Evolutionary conservation across 805 yeast genomes (phyloP).

Genomic region (Candida parachauliodes): DNA sequence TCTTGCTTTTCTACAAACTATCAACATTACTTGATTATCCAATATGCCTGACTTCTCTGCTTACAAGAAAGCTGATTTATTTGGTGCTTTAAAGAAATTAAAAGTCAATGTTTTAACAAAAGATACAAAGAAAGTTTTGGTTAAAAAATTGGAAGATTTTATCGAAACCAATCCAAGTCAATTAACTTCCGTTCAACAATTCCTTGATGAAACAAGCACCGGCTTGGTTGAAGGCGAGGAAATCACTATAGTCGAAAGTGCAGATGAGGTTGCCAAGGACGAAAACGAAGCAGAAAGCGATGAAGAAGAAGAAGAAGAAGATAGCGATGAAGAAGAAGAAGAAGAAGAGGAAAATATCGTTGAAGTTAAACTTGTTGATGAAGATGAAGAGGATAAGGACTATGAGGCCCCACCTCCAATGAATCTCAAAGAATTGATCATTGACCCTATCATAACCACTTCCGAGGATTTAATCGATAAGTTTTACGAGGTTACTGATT

Average conservation of each 20-base stretch:
- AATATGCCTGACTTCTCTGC: slow-evolving; percentile 32
- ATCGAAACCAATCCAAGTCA: slow-evolving; percentile 23
- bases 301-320: slow-evolving; percentile 22
- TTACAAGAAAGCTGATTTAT: slow-evolving; percentile 40
- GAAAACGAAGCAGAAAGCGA: slow-evolving; percentile 26
- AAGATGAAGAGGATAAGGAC: slow-evolving; percentile 33
- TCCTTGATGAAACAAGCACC: slow-evolving; percentile 18
- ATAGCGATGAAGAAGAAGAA: slow-evolving; percentile 22
- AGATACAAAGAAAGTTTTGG: slow-evolving; percentile 40
- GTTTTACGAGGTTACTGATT: slow-evolving; percentile 30
- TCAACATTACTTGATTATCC: too few species aligned
- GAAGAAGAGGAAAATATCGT: slow-evolving; percentile 35
- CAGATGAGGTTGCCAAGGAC: slow-evolving; percentile 23
- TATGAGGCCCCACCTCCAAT: slow-evolving; percentile 38
- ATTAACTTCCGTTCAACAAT: slow-evolving; percentile 14
- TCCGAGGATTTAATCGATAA: slow-evolving; percentile 23
- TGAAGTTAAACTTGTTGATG: slow-evolving; percentile 28
- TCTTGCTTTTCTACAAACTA: slow-evolving; percentile 3
- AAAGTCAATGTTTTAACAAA: slow-evolving; percentile 32
- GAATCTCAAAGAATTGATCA: slow-evolving; percentile 32
- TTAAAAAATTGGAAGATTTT: slow-evolving; percentile 33
- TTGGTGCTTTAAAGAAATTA: slow-evolving; percentile 30
- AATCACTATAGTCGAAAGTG: slow-evolving; percentile 15
- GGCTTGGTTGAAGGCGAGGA: slow-evolving; percentile 20
- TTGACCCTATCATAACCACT: slow-evolving; percentile 34